Evolutionary conservation across 352 stramenopile species (phyloP).

Genomic region (Globisporangium parvum): DNA sequence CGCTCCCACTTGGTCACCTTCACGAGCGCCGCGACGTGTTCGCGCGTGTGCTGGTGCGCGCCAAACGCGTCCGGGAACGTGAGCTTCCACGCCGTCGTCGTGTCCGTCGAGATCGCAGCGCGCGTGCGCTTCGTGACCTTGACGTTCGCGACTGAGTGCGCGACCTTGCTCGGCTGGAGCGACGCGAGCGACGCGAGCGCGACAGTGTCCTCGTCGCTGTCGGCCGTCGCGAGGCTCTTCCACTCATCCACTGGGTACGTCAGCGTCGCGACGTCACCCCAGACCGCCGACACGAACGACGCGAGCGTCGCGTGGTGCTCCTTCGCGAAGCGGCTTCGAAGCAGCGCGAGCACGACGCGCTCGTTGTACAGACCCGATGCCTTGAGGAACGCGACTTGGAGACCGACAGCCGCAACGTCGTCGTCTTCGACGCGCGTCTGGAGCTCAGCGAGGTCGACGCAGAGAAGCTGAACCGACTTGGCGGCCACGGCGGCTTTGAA

Average conservation of each 20-base stretch:
- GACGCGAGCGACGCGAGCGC: slow-evolving; percentile 21
- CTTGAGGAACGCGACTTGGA: slow-evolving; percentile 62
- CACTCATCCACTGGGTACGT: slow-evolving; percentile 44
- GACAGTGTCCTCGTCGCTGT: slow-evolving; percentile 3
- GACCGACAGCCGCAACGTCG: slow-evolving; percentile 34
- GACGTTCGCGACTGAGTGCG: slow-evolving; percentile 24
- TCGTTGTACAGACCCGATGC: slow-evolving; percentile 50
- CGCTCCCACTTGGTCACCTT: slow-evolving; percentile 74
- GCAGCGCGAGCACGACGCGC: slow-evolving; percentile 45
- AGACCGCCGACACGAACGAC: slow-evolving; percentile 54
- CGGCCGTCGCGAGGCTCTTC: slow-evolving; percentile 21
- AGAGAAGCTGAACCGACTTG: slow-evolving; percentile 39
- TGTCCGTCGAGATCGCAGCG: slow-evolving; percentile 36
- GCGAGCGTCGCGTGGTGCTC: slow-evolving; percentile 40
- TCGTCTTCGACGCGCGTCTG: slow-evolving; percentile 49
- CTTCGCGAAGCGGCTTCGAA: slow-evolving; percentile 30
- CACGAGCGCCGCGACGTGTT: slow-evolving; percentile 69
- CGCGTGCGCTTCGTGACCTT: slow-evolving; percentile 35
- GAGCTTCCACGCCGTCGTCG: slow-evolving; percentile 58
- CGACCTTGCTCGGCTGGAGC: slow-evolving; percentile 53
- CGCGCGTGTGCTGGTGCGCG: slow-evolving; percentile 42
- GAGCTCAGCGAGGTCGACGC: slow-evolving; percentile 48
- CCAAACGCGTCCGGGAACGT: slow-evolving; percentile 58
- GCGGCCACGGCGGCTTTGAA: slow-evolving; percentile 58
- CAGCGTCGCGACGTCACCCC: slow-evolving; percentile 46